Percentiles rank a stretch among this genome's conserved stretches.
phyloP scores from a whole-genome alignment of 176 grass and related monocot species.

The Chrysopogon serrulatus region DNA sequence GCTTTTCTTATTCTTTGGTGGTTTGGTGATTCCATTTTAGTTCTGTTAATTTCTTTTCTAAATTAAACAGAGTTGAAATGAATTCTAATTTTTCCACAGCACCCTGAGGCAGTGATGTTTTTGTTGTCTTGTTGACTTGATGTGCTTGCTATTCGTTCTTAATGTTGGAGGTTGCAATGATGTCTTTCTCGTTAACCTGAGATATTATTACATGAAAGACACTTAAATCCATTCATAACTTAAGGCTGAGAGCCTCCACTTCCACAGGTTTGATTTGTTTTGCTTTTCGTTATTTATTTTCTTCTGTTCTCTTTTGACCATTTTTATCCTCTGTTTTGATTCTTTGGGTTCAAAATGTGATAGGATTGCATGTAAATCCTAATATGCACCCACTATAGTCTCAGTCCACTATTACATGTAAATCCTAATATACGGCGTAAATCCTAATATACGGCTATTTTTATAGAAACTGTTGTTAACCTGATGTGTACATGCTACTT shows the following conservation, averaged over 20 bases:
- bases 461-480: not conserved
- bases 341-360: not conserved
- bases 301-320: not conserved
- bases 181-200: conserved; percentile 43
- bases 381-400: too few relatives aligned
- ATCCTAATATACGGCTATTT: too few relatives aligned
- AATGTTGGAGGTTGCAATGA: conserved; percentile 13
- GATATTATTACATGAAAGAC: not conserved
- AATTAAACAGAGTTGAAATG: not conserved
- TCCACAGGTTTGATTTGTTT: not conserved
- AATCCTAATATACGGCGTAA: too few relatives aligned
- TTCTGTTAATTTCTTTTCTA: not conserved
- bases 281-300: not conserved
- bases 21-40: not conserved
- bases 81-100: not conserved
- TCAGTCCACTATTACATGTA: too few relatives aligned
- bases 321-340: not conserved
- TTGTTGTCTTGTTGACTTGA: conserved; percentile 24
- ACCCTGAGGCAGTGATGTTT: not conserved
- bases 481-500: not conserved
- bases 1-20: not conserved
- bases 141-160: not conserved
- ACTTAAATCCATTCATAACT: not conserved
- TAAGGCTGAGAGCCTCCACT: not conserved
- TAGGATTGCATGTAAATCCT: not conserved